phyloP scores from a whole-genome alignment of 371 early-diverging fungal species.

The Gilbertella persicaria region DNA sequence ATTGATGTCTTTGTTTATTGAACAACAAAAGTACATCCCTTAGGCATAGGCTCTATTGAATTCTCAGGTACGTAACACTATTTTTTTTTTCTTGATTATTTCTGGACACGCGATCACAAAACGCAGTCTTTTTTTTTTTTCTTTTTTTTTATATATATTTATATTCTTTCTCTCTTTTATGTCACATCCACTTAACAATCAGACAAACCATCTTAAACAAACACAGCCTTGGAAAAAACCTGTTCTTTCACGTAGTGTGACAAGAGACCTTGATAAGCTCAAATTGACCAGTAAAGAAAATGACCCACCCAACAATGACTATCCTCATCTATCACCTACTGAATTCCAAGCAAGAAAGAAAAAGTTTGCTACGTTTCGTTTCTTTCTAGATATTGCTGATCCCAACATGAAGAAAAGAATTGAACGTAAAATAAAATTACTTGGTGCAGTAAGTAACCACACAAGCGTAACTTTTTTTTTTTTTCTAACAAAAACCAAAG shows the following conservation, averaged over 20 bases:
- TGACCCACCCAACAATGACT: not conserved
- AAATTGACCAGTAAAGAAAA: not conserved
- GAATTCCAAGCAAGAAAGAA: not conserved
- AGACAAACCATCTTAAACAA: not conserved
- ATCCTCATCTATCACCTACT: not conserved
- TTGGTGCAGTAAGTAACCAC: constrained; percentile 36
- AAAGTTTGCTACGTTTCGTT: not conserved
- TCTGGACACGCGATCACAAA: no score
- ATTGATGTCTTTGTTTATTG: no score
- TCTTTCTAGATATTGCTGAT: not conserved
- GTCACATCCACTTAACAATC: not conserved
- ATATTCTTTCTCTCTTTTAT: not conserved
- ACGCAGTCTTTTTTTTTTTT: not conserved
- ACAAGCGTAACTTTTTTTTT: not conserved
- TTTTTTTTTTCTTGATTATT: no score
- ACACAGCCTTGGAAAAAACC: not conserved
- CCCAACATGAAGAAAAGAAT: constrained; percentile 14
- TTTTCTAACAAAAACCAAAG: constrained; percentile 7
- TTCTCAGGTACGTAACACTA: no score
- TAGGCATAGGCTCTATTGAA: no score
- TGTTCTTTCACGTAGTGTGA: not conserved
- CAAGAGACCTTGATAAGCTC: not conserved
- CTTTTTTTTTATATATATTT: not conserved
- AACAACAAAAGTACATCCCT: no score
- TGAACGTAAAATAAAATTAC: constrained; percentile 26